phyloP scores from a whole-genome alignment of 2,329 filamentous ascomycete species.

The Trichoderma brevicompactum region DNA sequence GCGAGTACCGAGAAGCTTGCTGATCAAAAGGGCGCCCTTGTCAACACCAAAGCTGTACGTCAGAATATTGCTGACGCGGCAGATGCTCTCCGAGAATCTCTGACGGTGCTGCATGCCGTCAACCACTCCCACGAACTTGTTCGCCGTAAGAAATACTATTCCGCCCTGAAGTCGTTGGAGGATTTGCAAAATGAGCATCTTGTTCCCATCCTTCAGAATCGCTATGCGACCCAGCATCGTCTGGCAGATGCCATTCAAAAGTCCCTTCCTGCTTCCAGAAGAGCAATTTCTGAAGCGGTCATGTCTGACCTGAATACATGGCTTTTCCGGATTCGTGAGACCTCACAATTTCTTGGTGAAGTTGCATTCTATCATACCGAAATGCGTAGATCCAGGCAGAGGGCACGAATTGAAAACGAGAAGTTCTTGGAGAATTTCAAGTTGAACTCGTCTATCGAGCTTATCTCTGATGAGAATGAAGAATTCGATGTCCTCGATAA shows the following conservation, averaged over 20 bases:
- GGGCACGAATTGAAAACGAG: conserved; percentile 77
- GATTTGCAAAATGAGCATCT: conserved; percentile 96
- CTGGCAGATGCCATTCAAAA: conserved; percentile 95
- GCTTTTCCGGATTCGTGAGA: conserved; percentile 93
- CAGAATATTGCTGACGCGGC: conserved; percentile 96
- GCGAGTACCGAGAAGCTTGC: conserved; percentile 92
- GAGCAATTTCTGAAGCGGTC: conserved; percentile 91
- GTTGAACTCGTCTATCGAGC: conserved; percentile 91
- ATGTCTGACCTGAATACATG: conserved; percentile 97
- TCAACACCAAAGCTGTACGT: conserved; percentile 87
- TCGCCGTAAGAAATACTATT: conserved; percentile 92
- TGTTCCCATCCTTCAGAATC: conserved; percentile 70
- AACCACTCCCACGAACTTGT: conserved; percentile 94
- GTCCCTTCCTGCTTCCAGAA: conserved; percentile 90
- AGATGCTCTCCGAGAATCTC: conserved; percentile 83
- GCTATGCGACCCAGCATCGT: conserved; percentile 91
- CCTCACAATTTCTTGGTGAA: conserved; percentile 93
- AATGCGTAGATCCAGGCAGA: conserved; percentile 78
- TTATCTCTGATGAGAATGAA: conserved; percentile 92
- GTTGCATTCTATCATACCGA: conserved; percentile 97
- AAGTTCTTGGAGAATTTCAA: conserved; percentile 81
- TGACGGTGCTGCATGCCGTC: conserved; percentile 88
- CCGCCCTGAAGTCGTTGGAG: conserved; percentile 88
- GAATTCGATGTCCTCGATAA: conserved; percentile 96
- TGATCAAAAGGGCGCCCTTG: conserved; percentile 90